phyloP scores from a whole-genome alignment of 441 rosid species.

The Erodium texanum region DNA sequence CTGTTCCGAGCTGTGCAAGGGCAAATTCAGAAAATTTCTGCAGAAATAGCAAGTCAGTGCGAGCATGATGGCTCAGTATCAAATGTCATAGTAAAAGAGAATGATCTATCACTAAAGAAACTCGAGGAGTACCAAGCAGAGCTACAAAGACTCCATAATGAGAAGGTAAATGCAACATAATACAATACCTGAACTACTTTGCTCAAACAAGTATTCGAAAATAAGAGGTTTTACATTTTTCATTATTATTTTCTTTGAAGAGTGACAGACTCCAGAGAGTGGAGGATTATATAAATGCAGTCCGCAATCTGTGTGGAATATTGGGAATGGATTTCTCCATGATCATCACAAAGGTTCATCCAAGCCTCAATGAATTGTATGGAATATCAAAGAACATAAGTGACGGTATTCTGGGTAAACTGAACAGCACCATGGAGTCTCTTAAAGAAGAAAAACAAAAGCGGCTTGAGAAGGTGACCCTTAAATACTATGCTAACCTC shows the following conservation, averaged over 20 bases:
- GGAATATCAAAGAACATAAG: slow-evolving; percentile 93
- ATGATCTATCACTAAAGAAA: slow-evolving; percentile 81
- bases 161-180: slow-evolving; percentile 46
- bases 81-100: slow-evolving; percentile 61
- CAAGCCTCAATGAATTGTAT: slow-evolving; percentile 76
- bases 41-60: slow-evolving; percentile 75
- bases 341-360: slow-evolving; percentile 92
- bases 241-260: slow-evolving; percentile 28
- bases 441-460: slow-evolving; percentile 69
- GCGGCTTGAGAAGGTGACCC: slow-evolving; percentile 76
- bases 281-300: slow-evolving; percentile 55
- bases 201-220: not conserved
- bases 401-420: slow-evolving; percentile 67
- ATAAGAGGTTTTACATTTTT: not conserved
- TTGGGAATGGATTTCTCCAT: slow-evolving; percentile 89
- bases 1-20: slow-evolving; percentile 66
- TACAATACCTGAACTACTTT: not conserved
- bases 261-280: slow-evolving; percentile 78
- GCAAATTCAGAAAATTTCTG: slow-evolving; percentile 76
- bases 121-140: slow-evolving; percentile 81
- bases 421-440: slow-evolving; percentile 65
- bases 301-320: slow-evolving; percentile 53
- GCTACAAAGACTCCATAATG: slow-evolving; percentile 69
- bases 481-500: not conserved
- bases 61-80: slow-evolving; percentile 55